These are phyloP conservation scores for Leersia perrieri DNA, from an alignment of 176 grass and related monocot species.

Conservation along the genomic window DNA sequence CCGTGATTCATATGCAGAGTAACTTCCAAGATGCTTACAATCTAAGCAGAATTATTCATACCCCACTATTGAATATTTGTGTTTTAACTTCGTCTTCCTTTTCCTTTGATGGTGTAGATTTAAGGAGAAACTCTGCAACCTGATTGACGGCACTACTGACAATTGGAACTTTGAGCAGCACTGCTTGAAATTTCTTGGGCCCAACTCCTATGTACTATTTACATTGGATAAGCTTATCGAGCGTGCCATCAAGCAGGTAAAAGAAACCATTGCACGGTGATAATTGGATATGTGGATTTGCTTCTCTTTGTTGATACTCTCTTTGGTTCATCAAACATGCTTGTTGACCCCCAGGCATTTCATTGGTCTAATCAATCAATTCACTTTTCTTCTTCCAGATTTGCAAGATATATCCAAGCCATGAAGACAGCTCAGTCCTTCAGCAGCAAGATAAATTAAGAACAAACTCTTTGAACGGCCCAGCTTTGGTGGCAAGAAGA, in stretches of 20 bases:
- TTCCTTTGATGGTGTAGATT: constrained; percentile 32
- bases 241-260: constrained; percentile 46
- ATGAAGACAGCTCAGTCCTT: constrained; percentile 9
- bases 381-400: constrained; percentile 36
- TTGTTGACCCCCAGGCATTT: not conserved
- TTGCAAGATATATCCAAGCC: constrained; percentile 13
- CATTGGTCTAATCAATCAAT: not conserved
- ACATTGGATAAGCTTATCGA: constrained; percentile 42
- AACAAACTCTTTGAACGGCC: not conserved
- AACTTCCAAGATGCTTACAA: constrained; percentile 21
- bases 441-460: not conserved
- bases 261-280: not conserved
- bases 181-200: constrained; percentile 39
- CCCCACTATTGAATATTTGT: not conserved
- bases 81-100: not conserved
- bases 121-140: constrained; percentile 24
- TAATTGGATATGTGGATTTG: not conserved
- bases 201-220: constrained; percentile 44
- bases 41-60: not conserved
- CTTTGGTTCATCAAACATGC: not conserved
- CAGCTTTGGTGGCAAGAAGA: not conserved
- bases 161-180: constrained; percentile 38
- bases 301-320: not conserved
- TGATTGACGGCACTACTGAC: constrained; percentile 25
- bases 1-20: constrained; percentile 40